Percentiles rank a stretch among this genome's conserved stretches.
Conservation (phyloP, 352 stramenopile species). For the Phytophthora tentaculata region DNA sequence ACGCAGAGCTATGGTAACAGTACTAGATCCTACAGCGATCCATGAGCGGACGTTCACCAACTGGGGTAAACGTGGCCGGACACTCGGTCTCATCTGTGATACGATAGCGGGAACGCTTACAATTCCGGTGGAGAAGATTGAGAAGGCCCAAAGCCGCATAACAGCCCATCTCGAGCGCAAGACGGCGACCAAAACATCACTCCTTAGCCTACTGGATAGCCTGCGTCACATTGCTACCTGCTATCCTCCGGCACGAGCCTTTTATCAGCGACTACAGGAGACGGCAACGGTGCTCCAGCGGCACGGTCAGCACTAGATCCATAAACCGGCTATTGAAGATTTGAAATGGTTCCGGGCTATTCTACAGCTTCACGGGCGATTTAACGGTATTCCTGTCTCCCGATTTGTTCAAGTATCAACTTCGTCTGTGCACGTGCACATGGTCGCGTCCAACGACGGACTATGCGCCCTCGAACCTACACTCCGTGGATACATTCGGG, state of each 20-base stretch:
- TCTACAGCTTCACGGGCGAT: too few relatives aligned
- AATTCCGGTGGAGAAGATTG: conserved; percentile 13
- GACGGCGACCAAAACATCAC: not conserved
- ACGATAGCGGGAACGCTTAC: conserved; percentile 9
- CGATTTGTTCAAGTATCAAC: not conserved
- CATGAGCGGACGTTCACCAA: conserved; percentile 24
- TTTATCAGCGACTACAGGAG: conserved; percentile 10
- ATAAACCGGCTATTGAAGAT: not conserved
- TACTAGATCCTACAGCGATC: conserved; percentile 14
- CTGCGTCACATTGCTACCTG: conserved; percentile 8
- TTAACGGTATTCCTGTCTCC: conserved; percentile 16
- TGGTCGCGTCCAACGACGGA: conserved; percentile 23
- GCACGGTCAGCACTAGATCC: too few relatives aligned
- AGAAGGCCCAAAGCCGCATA: not conserved
- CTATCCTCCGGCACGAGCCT: conserved; percentile 10
- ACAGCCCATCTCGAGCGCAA: not conserved
- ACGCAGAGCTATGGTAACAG: conserved; percentile 9
- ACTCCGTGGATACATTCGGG: conserved; percentile 9
- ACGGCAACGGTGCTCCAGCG: too few relatives aligned
- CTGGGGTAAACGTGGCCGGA: conserved; percentile 2
- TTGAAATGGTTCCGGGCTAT: not conserved
- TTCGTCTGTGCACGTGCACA: conserved; percentile 20
- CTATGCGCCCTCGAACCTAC: conserved; percentile 21
- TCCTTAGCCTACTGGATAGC: conserved; percentile 9
- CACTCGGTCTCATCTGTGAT: conserved; percentile 16